Evolutionary conservation across 2,329 filamentous ascomycete species (phyloP).

Genomic region (Ceratocystis diversiconidia): DNA sequence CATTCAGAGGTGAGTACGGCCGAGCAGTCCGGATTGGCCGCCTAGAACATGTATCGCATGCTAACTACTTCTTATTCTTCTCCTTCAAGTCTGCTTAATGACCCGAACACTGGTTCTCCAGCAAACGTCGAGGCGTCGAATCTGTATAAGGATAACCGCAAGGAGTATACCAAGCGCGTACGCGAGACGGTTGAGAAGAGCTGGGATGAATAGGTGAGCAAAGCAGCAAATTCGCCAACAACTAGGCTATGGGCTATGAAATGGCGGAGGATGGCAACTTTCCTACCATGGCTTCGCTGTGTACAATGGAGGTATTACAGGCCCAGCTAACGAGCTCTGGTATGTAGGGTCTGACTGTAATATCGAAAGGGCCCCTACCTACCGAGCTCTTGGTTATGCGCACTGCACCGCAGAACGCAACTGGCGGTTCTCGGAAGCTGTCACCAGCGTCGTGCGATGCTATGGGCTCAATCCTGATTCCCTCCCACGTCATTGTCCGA

Average conservation of each 20-base stretch:
- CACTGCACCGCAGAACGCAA: no score
- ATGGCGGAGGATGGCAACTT: no score
- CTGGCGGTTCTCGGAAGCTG: background rate
- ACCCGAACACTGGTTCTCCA: constrained; percentile 95
- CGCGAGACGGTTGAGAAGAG: constrained; percentile 97
- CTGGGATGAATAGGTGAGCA: constrained; percentile 64
- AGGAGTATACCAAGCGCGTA: constrained; percentile 91
- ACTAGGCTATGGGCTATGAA: background rate
- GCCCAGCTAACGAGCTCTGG: no score
- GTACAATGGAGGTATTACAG: no score
- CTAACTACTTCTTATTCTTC: constrained; percentile 22
- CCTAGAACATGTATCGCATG: constrained; percentile 8
- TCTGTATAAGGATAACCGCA: constrained; percentile 93
- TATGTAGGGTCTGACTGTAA: no score
- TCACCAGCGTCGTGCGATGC: background rate
- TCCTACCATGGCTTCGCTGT: no score
- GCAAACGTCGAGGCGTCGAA: constrained; percentile 98
- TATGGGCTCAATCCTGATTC: background rate
- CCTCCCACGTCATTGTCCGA: background rate
- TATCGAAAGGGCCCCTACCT: no score
- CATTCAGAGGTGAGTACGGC: constrained; percentile 66
- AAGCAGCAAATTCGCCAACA: background rate
- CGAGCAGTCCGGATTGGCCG: background rate
- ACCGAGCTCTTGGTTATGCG: no score
- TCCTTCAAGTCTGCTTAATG: constrained; percentile 65